These are phyloP conservation scores for Solanum hybrid DNA, from an alignment of 305 asterid genomes.

Conservation along the genomic window DNA sequence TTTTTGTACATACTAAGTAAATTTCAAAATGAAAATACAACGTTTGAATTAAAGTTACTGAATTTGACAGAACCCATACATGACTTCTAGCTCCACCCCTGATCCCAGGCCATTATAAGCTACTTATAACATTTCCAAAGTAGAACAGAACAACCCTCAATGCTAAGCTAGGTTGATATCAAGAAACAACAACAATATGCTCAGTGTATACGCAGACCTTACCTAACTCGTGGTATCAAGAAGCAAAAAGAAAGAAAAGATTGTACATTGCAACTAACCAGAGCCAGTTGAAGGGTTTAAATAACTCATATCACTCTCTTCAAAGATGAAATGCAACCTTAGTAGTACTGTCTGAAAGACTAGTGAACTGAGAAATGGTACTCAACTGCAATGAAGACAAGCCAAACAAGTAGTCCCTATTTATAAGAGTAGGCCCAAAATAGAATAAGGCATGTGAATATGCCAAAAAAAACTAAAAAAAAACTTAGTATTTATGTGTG, in stretches of 20 bases:
- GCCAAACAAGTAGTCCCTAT: conserved; percentile 32
- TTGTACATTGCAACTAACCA: conserved; percentile 41
- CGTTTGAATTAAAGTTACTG: background rate
- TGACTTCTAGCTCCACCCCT: background rate
- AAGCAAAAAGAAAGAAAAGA: background rate
- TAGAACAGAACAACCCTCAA: background rate
- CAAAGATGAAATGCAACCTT: conserved; percentile 10
- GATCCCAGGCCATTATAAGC: background rate
- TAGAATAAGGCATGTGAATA: conserved; percentile 41
- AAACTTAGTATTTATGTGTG: conserved; percentile 31
- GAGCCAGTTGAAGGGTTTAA: conserved; percentile 81
- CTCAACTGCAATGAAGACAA: conserved; percentile 37
- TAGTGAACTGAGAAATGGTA: conserved; percentile 16
- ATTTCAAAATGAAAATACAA: background rate
- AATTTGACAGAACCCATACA: background rate
- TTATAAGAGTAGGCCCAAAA: conserved; percentile 52
- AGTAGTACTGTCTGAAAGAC: background rate
- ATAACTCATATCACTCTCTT: conserved; percentile 54
- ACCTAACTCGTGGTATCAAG: background rate
- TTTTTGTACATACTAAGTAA: background rate
- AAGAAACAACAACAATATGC: background rate
- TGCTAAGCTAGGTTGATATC: background rate
- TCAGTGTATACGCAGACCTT: background rate
- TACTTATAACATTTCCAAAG: background rate
- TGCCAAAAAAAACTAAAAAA: background rate